Conservation (phyloP, 805 yeast genomes). For the Pichia deserticola region DNA sequence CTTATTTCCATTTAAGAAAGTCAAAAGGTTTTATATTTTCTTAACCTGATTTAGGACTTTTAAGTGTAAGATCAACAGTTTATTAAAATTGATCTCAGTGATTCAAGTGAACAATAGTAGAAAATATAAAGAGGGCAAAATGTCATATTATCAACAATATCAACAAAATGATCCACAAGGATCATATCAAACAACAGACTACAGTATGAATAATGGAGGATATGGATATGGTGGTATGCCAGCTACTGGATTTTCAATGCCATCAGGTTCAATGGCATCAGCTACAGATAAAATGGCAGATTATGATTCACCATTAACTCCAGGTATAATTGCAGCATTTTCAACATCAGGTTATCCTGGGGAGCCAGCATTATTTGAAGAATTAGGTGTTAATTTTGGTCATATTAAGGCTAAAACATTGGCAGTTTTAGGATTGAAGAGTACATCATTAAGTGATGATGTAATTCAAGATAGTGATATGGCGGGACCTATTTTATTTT, state of each 20-base stretch:
- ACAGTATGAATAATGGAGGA: constrained; percentile 1
- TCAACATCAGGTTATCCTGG: constrained; percentile 90
- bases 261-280: constrained; percentile 8
- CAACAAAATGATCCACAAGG: constrained; percentile 13
- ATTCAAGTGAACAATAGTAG: too few species aligned
- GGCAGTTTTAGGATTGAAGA: constrained; percentile 73
- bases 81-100: too few species aligned
- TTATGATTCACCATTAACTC: constrained; percentile 7
- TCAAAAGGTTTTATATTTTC: too few species aligned
- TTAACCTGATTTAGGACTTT: too few species aligned
- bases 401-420: constrained; percentile 81
- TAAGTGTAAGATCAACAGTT: too few species aligned
- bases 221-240: constrained; percentile 2
- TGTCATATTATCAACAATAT: constrained; percentile 31
- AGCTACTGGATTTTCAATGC: constrained; percentile 3
- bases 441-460: constrained; percentile 56
- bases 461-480: constrained; percentile 83
- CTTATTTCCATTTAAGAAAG: too few species aligned
- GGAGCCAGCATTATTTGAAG: constrained; percentile 91
- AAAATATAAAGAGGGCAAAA: constrained; percentile 1
- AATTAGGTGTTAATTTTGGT: constrained; percentile 83
- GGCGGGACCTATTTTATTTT: constrained; percentile 92
- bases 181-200: constrained; percentile 7
- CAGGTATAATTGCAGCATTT: constrained; percentile 85
- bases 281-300: not conserved